Conservation (phyloP, 768 basidiomycete genomes). For the Tephrocybe rancida region DNA sequence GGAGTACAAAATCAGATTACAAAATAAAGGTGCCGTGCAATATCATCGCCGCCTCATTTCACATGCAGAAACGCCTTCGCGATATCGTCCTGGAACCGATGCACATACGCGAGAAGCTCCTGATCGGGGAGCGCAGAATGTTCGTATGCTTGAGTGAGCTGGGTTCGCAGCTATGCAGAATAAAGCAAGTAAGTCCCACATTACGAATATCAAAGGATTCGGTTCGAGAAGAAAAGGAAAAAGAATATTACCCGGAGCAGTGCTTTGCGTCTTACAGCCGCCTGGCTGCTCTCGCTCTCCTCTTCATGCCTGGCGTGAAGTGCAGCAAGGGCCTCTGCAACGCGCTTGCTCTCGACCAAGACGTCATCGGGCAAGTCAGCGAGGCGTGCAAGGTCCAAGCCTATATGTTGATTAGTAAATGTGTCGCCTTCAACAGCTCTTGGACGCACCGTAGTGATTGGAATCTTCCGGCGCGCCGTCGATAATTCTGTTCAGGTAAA, state of each 20-base stretch:
- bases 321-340: slow-evolving; percentile 60
- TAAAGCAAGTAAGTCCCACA: not conserved
- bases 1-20: too few relatives aligned
- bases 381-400: slow-evolving; percentile 85
- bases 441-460: slow-evolving; percentile 79
- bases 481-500: slow-evolving; percentile 52
- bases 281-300: slow-evolving; percentile 61
- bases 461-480: slow-evolving; percentile 67
- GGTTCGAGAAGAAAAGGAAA: not conserved
- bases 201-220: not conserved
- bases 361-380: slow-evolving; percentile 84
- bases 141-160: slow-evolving; percentile 72
- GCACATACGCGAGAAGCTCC: slow-evolving; percentile 67
- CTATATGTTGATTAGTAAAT: too few relatives aligned
- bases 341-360: slow-evolving; percentile 59
- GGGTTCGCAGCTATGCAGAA: slow-evolving; percentile 60
- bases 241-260: slow-evolving; percentile 57
- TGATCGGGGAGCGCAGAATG: slow-evolving; percentile 74
- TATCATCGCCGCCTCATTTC: too few relatives aligned
- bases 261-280: slow-evolving; percentile 65
- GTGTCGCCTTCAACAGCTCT: too few relatives aligned
- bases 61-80: slow-evolving; percentile 48
- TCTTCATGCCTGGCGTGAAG: slow-evolving; percentile 59
- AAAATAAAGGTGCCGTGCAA: too few relatives aligned
- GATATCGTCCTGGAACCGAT: slow-evolving; percentile 71